Evolutionary conservation across 306 rosid species (phyloP).

Genomic region (Mimosa bimucronata): DNA sequence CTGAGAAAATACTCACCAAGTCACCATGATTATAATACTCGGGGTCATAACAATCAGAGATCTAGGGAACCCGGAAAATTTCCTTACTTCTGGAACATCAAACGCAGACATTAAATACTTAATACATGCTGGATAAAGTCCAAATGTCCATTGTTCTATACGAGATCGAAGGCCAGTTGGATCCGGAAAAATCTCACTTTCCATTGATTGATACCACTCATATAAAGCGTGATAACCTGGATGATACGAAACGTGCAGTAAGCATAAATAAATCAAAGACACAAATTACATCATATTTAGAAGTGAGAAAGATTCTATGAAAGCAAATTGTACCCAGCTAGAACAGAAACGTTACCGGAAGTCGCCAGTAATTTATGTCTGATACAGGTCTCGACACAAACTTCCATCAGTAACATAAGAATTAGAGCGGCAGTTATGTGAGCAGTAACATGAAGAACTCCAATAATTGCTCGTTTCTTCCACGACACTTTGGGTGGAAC

Average conservation of each 20-base stretch:
- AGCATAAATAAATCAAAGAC: background rate
- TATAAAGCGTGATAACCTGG: conserved; percentile 93
- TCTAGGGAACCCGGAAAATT: conserved; percentile 10
- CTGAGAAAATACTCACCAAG: conserved; percentile 47
- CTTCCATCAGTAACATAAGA: conserved; percentile 92
- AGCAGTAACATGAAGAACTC: conserved; percentile 89
- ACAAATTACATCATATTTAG: conserved; percentile 6
- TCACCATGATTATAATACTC: background rate
- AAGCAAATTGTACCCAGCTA: conserved; percentile 31
- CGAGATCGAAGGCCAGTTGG: conserved; percentile 99
- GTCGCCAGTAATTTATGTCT: conserved; percentile 84
- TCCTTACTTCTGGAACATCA: conserved; percentile 95
- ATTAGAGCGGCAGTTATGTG: conserved; percentile 86
- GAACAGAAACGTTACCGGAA: conserved; percentile 62
- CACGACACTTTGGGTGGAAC: conserved; percentile 88
- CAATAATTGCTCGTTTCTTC: conserved; percentile 75
- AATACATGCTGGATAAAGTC: conserved; percentile 97
- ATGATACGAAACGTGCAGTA: conserved; percentile 18
- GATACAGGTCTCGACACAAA: conserved; percentile 88
- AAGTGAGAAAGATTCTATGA: conserved; percentile 3
- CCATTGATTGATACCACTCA: conserved; percentile 85
- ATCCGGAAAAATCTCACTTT: conserved; percentile 95
- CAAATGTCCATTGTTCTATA: conserved; percentile 92
- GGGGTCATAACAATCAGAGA: conserved; percentile 13
- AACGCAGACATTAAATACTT: conserved; percentile 96